phyloP scores from a whole-genome alignment of 2,329 filamentous ascomycete genomes.

The Penicillium sp. region DNA sequence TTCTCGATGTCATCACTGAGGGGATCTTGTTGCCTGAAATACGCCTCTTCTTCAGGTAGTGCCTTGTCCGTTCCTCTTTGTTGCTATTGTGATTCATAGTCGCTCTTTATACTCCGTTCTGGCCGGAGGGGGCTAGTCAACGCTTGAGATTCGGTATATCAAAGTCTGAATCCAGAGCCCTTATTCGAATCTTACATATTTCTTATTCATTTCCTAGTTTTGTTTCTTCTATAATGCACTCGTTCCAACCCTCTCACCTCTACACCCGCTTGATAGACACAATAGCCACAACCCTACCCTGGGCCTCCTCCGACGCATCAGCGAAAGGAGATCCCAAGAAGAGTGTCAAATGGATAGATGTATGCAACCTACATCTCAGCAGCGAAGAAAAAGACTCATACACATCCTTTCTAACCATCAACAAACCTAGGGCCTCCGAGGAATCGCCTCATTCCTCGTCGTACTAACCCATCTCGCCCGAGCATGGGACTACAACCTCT shows the following conservation, averaged over 20 bases:
- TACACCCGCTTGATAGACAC: constrained; percentile 22
- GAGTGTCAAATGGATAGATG: constrained; percentile 58
- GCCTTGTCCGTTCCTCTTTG: background rate
- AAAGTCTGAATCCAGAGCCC: background rate
- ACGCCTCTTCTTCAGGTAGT: background rate
- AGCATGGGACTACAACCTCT: constrained; percentile 52
- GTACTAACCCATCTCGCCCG: constrained; percentile 52
- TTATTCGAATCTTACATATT: background rate
- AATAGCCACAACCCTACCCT: constrained; percentile 10
- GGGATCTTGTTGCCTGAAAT: background rate
- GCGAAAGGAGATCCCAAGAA: constrained; percentile 35
- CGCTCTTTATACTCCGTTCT: background rate
- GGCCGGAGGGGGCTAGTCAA: background rate
- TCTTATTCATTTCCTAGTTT: background rate
- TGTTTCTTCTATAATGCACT: constrained; percentile 1
- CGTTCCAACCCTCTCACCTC: constrained; percentile 9
- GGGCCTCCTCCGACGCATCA: constrained; percentile 13
- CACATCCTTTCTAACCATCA: background rate
- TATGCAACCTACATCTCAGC: constrained; percentile 37
- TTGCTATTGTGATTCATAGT: background rate
- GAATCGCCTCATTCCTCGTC: constrained; percentile 53
- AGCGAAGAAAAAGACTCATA: background rate
- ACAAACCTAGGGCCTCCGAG: constrained; percentile 48
- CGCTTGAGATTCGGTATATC: background rate
- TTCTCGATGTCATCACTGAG: constrained; percentile 1